Evolutionary conservation across 2,329 filamentous ascomycete genomes (phyloP), one percentile per base, ranked within the genome.

Genomic region (Capronia americana): DNA sequence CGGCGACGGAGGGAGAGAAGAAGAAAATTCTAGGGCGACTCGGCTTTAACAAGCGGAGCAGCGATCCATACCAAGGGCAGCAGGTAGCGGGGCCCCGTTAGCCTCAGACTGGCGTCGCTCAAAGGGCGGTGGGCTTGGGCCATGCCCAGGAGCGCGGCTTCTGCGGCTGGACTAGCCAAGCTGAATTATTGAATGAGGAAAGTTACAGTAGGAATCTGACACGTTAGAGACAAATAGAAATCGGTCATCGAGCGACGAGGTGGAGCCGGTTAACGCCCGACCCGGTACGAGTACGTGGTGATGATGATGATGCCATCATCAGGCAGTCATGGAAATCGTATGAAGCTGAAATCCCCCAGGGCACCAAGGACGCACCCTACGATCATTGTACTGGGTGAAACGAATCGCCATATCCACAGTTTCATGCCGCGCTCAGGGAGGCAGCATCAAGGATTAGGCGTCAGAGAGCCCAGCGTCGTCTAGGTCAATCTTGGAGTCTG

Each of bases 341-440:
- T 26, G 24, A 23, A 32, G 7, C 17, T 26, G 24, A 32, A 55
- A 53, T 28, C 7, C 46, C 34, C 34, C 38, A n/a, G 38, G 17
- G 6, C 14, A 44, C 7, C 24, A 26, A 55, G 23, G 34, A n/a
- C 11, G 12, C 23, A 20, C 10, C 17, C 5, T 34, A 20, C 12
- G 12, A 17, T 30, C 23, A 64, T 79, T 44, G 77, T 78, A 58
- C 74, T 72, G 75, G 76, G 74, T 77, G 77, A 79, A 79, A 78
- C 77, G 77, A 76, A 75, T 74, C 71, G 72, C 72, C 69, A 71
- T 67, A 64, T 71, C 73, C 74, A 76, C 63, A 34, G 17, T 23
- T 11, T 20, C 17, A 55, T 34, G 28, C 28, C 28, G 26, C 53
- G 3, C 53, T 34, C 28, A 30, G 53, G 26, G 53, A 55, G 53